Evolutionary conservation across 2,329 filamentous ascomycete species (phyloP).

Genomic region (Botryotinia narcissicola): DNA sequence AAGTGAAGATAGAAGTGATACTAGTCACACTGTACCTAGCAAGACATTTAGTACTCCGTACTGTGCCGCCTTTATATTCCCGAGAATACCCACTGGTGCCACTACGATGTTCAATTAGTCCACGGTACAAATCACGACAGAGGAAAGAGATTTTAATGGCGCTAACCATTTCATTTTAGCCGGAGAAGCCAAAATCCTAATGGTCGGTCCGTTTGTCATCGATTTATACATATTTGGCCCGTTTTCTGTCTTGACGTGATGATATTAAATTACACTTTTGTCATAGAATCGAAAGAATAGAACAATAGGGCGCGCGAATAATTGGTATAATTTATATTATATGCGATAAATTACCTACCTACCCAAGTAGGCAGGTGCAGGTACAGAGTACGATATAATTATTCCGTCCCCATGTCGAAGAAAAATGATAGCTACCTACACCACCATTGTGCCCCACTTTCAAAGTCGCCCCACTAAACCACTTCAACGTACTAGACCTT

Average conservation of each 20-base stretch:
- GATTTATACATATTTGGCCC: not conserved
- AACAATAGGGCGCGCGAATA: no score
- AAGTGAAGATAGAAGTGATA: not conserved
- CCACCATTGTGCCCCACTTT: no score
- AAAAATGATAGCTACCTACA: not conserved
- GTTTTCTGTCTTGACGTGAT: not conserved
- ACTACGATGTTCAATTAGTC: not conserved
- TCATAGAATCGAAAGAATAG: not conserved
- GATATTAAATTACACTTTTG: no score
- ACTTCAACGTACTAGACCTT: not conserved
- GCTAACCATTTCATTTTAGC: conserved; percentile 4
- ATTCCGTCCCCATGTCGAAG: not conserved
- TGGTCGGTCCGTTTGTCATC: conserved; percentile 7
- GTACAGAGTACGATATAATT: not conserved
- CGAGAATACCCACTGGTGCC: not conserved
- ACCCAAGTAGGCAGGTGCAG: not conserved
- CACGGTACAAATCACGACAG: not conserved
- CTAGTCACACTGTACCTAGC: not conserved
- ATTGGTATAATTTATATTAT: not conserved
- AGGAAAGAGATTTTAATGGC: conserved; percentile 8
- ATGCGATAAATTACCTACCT: not conserved
- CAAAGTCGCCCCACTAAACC: not conserved
- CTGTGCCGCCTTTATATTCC: not conserved
- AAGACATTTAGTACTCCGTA: not conserved
- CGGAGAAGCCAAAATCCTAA: not conserved